phyloP scores from a whole-genome alignment of 1,284 basidiomycete species.

The Peniophora sp. region DNA sequence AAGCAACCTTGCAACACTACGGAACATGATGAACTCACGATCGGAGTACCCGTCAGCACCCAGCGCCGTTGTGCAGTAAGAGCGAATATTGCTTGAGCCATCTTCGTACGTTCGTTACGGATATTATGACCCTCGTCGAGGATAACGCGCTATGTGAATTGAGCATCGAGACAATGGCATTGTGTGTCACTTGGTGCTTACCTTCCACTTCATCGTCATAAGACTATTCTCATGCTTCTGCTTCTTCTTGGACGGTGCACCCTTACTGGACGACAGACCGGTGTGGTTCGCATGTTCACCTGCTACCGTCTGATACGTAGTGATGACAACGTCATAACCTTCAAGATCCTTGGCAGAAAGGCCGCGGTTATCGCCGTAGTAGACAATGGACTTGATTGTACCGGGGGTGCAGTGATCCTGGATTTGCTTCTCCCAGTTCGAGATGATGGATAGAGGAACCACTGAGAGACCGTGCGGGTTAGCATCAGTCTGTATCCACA shows the following conservation, averaged over 20 bases:
- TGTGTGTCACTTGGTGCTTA: constrained; percentile 14
- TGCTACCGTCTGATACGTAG: constrained; percentile 74
- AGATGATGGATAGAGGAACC: constrained; percentile 78
- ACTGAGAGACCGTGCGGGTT: constrained; percentile 36
- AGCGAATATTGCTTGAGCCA: constrained; percentile 63
- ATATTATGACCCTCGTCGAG: constrained; percentile 86
- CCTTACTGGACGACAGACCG: constrained; percentile 2
- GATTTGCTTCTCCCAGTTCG: constrained; percentile 90
- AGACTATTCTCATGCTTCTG: constrained; percentile 50
- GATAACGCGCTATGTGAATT: constrained; percentile 54
- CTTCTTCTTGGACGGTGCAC: constrained; percentile 36
- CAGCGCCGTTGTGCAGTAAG: constrained; percentile 72
- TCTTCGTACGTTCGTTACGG: constrained; percentile 80
- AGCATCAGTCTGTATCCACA: constrained; percentile 3
- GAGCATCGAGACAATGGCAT: background rate
- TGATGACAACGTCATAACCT: constrained; percentile 78
- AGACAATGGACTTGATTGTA: constrained; percentile 51
- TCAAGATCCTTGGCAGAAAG: constrained; percentile 53
- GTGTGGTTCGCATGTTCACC: constrained; percentile 36
- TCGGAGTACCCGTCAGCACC: constrained; percentile 81
- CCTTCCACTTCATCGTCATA: constrained; percentile 77
- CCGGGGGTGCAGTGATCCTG: constrained; percentile 63
- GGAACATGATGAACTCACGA: constrained; percentile 39
- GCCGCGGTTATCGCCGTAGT: constrained; percentile 64
- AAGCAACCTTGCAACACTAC: constrained; percentile 5